A percentile compares a stretch with the other conserved stretches of the same genome.
Evolutionary conservation across 1,139 yeast species (phyloP).

Genomic region (Saccharomyces hybrid): DNA sequence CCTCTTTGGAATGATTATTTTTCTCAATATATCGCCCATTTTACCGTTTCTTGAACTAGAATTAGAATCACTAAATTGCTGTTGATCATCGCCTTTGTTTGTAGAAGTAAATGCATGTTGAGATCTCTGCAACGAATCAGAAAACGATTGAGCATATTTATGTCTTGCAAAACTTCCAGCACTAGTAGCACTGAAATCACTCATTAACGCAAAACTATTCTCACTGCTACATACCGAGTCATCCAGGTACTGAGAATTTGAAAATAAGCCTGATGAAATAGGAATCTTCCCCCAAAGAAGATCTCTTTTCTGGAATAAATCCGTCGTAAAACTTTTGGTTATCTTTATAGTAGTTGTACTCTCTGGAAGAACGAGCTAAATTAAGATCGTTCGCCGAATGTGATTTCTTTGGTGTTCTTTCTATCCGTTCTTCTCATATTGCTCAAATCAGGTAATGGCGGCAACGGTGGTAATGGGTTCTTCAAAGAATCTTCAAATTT

Average conservation of each 20-base stretch:
- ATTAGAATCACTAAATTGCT: constrained; percentile 6
- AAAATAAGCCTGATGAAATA: constrained; percentile 18
- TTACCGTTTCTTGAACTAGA: constrained; percentile 12
- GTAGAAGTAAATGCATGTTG: constrained; percentile 7
- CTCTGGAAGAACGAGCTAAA: constrained; percentile 5
- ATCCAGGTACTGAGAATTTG: constrained; percentile 27
- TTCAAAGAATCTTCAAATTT: neutral
- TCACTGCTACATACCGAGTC: constrained; percentile 29
- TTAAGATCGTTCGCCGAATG: constrained; percentile 24
- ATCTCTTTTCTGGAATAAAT: constrained; percentile 12
- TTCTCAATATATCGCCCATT: constrained; percentile 25
- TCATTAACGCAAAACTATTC: constrained; percentile 37
- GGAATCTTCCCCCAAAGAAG: constrained; percentile 11
- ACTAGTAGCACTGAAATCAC: constrained; percentile 78
- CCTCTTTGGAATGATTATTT: constrained; percentile 14
- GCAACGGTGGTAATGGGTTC: constrained; percentile 20
- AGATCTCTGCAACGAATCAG: constrained; percentile 28
- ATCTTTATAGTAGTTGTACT: constrained; percentile 11
- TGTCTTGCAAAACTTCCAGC: constrained; percentile 81
- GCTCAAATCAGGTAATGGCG: constrained; percentile 21
- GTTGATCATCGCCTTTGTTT: neutral
- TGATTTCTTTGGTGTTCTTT: constrained; percentile 19
- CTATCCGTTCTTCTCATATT: constrained; percentile 3
- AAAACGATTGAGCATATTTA: constrained; percentile 42
- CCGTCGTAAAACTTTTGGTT: constrained; percentile 18